Conservation (phyloP, 257 asterid species). For the Scutellaria minor region DNA sequence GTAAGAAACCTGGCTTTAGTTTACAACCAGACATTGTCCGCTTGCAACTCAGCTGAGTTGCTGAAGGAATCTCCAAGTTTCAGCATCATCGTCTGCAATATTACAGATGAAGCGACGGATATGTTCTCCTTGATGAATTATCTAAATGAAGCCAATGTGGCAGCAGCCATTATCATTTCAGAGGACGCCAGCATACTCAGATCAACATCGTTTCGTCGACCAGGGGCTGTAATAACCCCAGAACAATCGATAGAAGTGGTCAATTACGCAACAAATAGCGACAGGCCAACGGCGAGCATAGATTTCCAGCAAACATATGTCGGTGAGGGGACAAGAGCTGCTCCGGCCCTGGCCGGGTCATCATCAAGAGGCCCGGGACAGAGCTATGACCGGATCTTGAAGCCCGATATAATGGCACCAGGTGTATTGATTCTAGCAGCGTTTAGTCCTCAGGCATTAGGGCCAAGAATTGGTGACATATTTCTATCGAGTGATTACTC, state of each 20-base stretch:
- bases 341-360: slow-evolving; percentile 30
- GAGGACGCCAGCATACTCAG: slow-evolving; percentile 17
- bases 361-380: slow-evolving; percentile 44
- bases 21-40: slow-evolving; percentile 27
- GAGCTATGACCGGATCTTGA: slow-evolving; percentile 36
- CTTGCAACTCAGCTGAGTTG: slow-evolving; percentile 39
- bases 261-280: slow-evolving; percentile 9
- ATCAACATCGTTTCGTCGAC: slow-evolving; percentile 26
- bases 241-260: slow-evolving; percentile 33
- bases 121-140: neutral
- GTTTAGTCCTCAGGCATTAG: slow-evolving; percentile 12
- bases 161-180: slow-evolving; percentile 40
- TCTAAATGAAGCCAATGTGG: slow-evolving; percentile 16
- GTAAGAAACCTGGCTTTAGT: slow-evolving; percentile 3
- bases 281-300: slow-evolving; percentile 33
- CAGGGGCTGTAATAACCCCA: slow-evolving; percentile 41
- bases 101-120: neutral
- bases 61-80: neutral
- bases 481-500: slow-evolving; percentile 34
- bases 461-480: slow-evolving; percentile 30
- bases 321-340: slow-evolving; percentile 36
- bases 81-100: slow-evolving; percentile 33
- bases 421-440: slow-evolving; percentile 45
- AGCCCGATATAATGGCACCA: slow-evolving; percentile 50
- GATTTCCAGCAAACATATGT: slow-evolving; percentile 40